Conservation (phyloP, 2,329 filamentous ascomycete species). For the Monilinia vaccinii-corymbosi region DNA sequence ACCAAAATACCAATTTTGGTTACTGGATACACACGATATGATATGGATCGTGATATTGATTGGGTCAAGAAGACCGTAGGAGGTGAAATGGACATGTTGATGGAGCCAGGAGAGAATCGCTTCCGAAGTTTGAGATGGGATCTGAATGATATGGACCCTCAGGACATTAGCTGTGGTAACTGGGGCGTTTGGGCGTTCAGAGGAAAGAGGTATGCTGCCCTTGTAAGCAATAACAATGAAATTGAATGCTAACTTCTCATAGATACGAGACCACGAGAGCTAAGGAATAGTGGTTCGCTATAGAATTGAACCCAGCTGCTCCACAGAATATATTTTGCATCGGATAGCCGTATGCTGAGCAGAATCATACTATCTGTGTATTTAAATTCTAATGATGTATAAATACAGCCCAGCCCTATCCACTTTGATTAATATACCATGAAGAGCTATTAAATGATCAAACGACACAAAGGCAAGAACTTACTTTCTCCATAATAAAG, state of each 20-base stretch:
- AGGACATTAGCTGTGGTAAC: slow-evolving; percentile 90
- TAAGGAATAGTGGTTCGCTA: slow-evolving; percentile 10
- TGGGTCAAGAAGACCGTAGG: slow-evolving; percentile 80
- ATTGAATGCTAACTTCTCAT: slow-evolving; percentile 10
- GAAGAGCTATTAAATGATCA: background rate
- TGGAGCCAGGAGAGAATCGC: slow-evolving; percentile 86
- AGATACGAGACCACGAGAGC: slow-evolving; percentile 30
- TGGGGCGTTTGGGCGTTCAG: slow-evolving; percentile 97
- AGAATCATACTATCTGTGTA: background rate
- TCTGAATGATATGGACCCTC: slow-evolving; percentile 87
- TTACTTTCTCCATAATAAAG: background rate
- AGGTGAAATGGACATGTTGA: slow-evolving; percentile 84
- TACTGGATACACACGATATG: slow-evolving; percentile 91
- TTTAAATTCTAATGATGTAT: background rate
- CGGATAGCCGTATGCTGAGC: background rate
- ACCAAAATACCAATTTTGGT: slow-evolving; percentile 93
- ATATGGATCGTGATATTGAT: slow-evolving; percentile 86
- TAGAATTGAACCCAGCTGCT: background rate
- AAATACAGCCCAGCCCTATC: background rate
- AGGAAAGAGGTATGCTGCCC: slow-evolving; percentile 70
- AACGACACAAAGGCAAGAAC: background rate
- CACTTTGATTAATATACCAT: background rate
- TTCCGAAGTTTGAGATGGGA: slow-evolving; percentile 97
- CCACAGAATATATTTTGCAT: background rate
- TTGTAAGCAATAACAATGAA: background rate